Evolutionary conservation across 768 basidiomycete genomes (phyloP).

Genomic region (Mycena amicta): DNA sequence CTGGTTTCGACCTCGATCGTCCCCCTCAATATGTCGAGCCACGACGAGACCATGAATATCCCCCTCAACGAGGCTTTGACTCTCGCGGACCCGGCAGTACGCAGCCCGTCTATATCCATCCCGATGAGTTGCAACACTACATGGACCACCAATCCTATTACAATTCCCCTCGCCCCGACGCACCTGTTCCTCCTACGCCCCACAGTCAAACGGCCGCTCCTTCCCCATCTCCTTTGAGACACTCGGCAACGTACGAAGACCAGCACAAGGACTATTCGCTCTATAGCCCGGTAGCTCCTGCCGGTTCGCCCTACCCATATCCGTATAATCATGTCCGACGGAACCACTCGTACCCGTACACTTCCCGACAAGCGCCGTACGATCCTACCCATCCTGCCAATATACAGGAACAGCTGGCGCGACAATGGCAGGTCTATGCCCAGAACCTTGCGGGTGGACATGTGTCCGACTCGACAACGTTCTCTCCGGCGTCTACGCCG

Average conservation of each 20-base stretch:
- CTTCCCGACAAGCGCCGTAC: constrained; percentile 35
- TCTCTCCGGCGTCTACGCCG: constrained; percentile 76
- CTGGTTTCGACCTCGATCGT: constrained; percentile 26
- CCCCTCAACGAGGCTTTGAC: constrained; percentile 34
- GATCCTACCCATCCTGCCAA: constrained; percentile 46
- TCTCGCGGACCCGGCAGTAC: constrained; percentile 32
- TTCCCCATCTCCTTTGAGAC: constrained; percentile 66
- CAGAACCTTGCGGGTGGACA: constrained; percentile 62
- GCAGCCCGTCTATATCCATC: constrained; percentile 44
- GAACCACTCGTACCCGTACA: constrained; percentile 41
- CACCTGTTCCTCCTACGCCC: constrained; percentile 80
- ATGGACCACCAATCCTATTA: constrained; percentile 63
- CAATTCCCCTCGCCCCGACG: constrained; percentile 65
- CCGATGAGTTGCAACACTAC: constrained; percentile 62
- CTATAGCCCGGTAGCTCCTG: constrained; percentile 57
- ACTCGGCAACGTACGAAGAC: constrained; percentile 47
- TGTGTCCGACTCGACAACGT: constrained; percentile 73
- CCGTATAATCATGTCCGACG: constrained; percentile 76
- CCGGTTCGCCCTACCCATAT: constrained; percentile 79
- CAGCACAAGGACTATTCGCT: constrained; percentile 40
- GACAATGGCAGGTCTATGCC: constrained; percentile 80
- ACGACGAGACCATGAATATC: constrained; percentile 34
- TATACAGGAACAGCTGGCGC: constrained; percentile 70
- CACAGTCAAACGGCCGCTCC: constrained; percentile 75
- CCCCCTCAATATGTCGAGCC: constrained; percentile 34